Conservation (phyloP, 2,329 filamentous ascomycete species). For the Fusarium mangiferae region DNA sequence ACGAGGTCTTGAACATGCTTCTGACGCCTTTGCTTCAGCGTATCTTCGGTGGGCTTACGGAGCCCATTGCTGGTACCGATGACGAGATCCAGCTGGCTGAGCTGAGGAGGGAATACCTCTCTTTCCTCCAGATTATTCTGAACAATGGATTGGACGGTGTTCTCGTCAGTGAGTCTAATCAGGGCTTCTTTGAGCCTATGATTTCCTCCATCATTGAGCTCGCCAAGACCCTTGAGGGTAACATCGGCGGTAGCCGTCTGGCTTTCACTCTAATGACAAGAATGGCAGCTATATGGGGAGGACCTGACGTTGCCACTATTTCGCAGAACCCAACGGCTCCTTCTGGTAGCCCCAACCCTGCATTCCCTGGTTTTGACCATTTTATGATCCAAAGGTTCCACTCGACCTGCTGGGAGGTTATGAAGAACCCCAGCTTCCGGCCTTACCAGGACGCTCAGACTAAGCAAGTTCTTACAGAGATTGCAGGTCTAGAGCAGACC, state of each 20-base stretch:
- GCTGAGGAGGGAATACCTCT: slow-evolving; percentile 92
- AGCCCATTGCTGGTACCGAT: slow-evolving; percentile 89
- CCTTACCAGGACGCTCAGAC: slow-evolving; percentile 85
- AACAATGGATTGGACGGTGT: slow-evolving; percentile 90
- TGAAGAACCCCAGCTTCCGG: slow-evolving; percentile 81
- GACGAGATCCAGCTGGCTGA: slow-evolving; percentile 96
- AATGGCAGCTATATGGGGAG: slow-evolving; percentile 92
- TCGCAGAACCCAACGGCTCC: slow-evolving; percentile 62
- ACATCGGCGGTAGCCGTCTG: slow-evolving; percentile 70
- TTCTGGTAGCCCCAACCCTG: slow-evolving; percentile 62
- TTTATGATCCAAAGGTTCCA: slow-evolving; percentile 94
- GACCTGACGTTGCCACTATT: slow-evolving; percentile 76
- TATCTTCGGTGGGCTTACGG: slow-evolving; percentile 85
- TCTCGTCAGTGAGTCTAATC: slow-evolving; percentile 89
- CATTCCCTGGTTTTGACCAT: slow-evolving; percentile 87
- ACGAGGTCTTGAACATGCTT: slow-evolving; percentile 85
- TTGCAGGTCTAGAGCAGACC: slow-evolving; percentile 85
- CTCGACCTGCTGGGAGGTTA: slow-evolving; percentile 87
- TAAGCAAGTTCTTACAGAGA: slow-evolving; percentile 87
- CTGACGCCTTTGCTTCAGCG: slow-evolving; percentile 90
- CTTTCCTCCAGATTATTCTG: slow-evolving; percentile 89
- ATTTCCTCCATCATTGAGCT: slow-evolving; percentile 87
- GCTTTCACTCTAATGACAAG: slow-evolving; percentile 84
- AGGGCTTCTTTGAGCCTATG: slow-evolving; percentile 88
- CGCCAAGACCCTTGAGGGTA: slow-evolving; percentile 77